Conservation (phyloP, 129 eudicot species). For the Gnaphalium uliginosum region DNA sequence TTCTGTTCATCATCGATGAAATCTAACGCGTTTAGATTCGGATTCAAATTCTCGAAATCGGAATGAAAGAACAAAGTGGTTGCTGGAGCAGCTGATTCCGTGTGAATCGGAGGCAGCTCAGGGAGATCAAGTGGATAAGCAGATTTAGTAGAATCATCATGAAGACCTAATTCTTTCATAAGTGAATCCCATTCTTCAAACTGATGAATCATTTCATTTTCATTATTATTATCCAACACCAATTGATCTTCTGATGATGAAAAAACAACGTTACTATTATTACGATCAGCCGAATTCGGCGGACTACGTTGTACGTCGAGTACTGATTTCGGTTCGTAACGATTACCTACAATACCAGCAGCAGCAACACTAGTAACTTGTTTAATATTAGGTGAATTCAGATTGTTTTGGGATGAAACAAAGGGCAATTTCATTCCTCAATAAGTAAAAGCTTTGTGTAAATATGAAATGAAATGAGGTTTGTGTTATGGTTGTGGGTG, state of each 20-base stretch:
- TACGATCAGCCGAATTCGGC: conserved; percentile 31
- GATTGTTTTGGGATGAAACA: conserved; percentile 48
- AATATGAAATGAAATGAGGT: background rate
- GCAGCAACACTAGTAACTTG: conserved; percentile 17
- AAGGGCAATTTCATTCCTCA: conserved; percentile 91
- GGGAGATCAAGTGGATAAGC: conserved; percentile 45
- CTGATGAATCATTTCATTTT: conserved; percentile 59
- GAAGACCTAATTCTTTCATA: conserved; percentile 79
- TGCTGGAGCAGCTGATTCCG: conserved; percentile 20
- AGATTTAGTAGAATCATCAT: conserved; percentile 66
- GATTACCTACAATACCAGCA: conserved; percentile 25
- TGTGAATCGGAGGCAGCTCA: conserved; percentile 49
- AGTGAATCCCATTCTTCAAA: conserved; percentile 89
- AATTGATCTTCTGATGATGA: conserved; percentile 39
- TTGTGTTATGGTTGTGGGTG: background rate
- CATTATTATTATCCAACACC: conserved; percentile 35
- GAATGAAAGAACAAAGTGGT: conserved; percentile 41
- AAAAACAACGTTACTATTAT: conserved; percentile 21
- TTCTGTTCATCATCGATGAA: conserved; percentile 36
- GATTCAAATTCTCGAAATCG: conserved; percentile 45
- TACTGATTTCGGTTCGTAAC: conserved; percentile 94
- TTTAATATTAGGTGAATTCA: conserved; percentile 21
- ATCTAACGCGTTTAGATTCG: conserved; percentile 42
- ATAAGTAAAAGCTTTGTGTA: background rate
- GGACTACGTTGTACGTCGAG: conserved; percentile 85